Evolutionary conservation across 169 alveolate genomes (phyloP).

Genomic region (Sarcocystis neurona): DNA sequence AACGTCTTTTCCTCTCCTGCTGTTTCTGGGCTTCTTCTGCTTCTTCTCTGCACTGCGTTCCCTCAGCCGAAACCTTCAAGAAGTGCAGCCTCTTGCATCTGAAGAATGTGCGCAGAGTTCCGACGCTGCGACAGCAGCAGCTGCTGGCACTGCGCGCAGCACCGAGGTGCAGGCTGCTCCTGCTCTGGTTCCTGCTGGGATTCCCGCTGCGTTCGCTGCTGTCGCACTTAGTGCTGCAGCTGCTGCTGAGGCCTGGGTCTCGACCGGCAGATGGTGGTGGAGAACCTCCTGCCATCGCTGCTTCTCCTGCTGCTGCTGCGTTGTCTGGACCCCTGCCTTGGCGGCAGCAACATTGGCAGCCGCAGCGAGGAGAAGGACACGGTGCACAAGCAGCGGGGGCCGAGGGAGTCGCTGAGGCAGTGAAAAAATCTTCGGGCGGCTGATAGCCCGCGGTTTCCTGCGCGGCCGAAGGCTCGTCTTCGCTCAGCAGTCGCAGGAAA

Average conservation of each 20-base stretch:
- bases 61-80: too few relatives aligned
- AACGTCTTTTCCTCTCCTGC: not conserved
- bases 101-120: too few relatives aligned
- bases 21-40: too few relatives aligned
- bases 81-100: too few relatives aligned
- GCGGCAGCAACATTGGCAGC: constrained; percentile 38
- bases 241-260: too few relatives aligned
- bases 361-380: too few relatives aligned
- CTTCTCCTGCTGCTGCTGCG: constrained; percentile 12
- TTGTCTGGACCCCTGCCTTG: constrained; percentile 27
- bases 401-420: not conserved
- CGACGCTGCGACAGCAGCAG: too few relatives aligned
- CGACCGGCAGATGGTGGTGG: too few relatives aligned
- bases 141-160: not conserved
- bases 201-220: constrained; percentile 1
- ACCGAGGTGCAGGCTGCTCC: not conserved
- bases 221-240: not conserved
- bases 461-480: not conserved
- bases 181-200: not conserved
- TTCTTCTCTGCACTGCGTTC: too few relatives aligned
- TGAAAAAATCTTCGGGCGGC: constrained; percentile 34
- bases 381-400: too few relatives aligned
- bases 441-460: constrained; percentile 43
- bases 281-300: not conserved
- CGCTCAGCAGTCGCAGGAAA: constrained; percentile 3